These are phyloP conservation scores for Candolleomyces eurysporus DNA, from an alignment of 768 basidiomycete genomes.

Conservation along the genomic window DNA sequence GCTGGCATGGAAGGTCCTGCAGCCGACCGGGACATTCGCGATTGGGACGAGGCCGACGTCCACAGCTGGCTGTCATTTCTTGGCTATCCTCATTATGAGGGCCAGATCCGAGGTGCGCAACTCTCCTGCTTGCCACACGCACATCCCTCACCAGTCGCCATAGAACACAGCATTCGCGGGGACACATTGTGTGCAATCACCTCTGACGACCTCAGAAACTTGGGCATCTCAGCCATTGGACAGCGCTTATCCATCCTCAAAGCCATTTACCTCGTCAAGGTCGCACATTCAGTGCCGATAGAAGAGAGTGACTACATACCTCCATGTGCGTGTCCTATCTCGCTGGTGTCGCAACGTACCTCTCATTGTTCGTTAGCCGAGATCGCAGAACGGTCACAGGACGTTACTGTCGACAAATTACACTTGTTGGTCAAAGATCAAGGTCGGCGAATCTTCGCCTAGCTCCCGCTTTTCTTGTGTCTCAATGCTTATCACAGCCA, in stretches of 20 bases:
- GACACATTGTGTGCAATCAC: conserved; percentile 85
- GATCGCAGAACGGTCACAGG: conserved; percentile 29
- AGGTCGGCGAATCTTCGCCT: conserved; percentile 41
- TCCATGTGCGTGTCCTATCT: conserved; percentile 58
- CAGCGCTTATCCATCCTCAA: conserved; percentile 91
- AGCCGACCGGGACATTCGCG: conserved; percentile 41
- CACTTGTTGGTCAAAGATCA: conserved; percentile 70
- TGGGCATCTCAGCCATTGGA: conserved; percentile 89
- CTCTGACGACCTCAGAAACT: conserved; percentile 77
- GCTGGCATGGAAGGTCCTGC: conserved; percentile 33
- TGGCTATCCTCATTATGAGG: conserved; percentile 85
- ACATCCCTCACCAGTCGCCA: conserved; percentile 4
- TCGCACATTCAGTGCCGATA: conserved; percentile 78
- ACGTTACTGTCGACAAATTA: conserved; percentile 62
- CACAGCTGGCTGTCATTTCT: conserved; percentile 73
- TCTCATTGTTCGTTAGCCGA: conserved; percentile 24
- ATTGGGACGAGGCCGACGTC: conserved; percentile 80
- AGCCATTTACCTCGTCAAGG: conserved; percentile 86
- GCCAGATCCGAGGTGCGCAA: conserved; percentile 68
- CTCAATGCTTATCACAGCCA: conserved; percentile 39
- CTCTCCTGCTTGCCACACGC: neutral
- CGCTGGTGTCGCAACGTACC: neutral
- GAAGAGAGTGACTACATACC: conserved; percentile 86
- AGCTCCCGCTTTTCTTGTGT: conserved; percentile 1
- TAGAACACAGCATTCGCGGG: conserved; percentile 88